phyloP scores from a whole-genome alignment of 176 grass and related monocot species.

The Poa pratensis region DNA sequence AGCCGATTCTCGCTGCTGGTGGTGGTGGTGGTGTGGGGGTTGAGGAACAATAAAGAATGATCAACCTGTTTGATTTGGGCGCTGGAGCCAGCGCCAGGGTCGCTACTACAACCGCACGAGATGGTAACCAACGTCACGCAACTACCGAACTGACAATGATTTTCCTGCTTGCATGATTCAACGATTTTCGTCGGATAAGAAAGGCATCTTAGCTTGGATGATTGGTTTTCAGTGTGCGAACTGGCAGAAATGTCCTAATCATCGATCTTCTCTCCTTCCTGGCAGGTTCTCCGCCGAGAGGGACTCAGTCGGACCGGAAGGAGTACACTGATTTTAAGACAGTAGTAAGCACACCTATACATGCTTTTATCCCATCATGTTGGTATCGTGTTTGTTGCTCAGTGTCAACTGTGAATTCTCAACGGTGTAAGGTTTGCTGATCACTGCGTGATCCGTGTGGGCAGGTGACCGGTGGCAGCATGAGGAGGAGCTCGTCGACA shows the following conservation, averaged over 20 bases:
- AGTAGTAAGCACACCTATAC: conserved; percentile 2
- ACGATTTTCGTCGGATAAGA: background rate
- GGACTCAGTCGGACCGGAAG: conserved; percentile 57
- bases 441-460: conserved; percentile 36
- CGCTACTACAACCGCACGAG: conserved; percentile 48
- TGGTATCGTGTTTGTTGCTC: background rate
- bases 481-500: conserved; percentile 52
- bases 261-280: conserved; percentile 40
- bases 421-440: conserved; percentile 15
- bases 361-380: background rate
- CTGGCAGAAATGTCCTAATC: conserved; percentile 26
- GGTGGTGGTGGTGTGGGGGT: background rate
- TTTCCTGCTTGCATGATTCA: conserved; percentile 38
- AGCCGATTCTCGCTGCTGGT: conserved; percentile 9
- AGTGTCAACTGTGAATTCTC: background rate
- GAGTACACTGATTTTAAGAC: conserved; percentile 46
- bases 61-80: conserved; percentile 55
- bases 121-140: conserved; percentile 45
- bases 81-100: conserved; percentile 53
- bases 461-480: conserved; percentile 30
- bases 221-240: conserved; percentile 34
- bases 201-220: background rate
- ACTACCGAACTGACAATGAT: conserved; percentile 35
- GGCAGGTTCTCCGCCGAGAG: conserved; percentile 63
- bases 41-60: conserved; percentile 52